These are phyloP conservation scores for Vitis hybrid DNA, from an alignment of 177 flowering plant genomes.

Conservation along the genomic window DNA sequence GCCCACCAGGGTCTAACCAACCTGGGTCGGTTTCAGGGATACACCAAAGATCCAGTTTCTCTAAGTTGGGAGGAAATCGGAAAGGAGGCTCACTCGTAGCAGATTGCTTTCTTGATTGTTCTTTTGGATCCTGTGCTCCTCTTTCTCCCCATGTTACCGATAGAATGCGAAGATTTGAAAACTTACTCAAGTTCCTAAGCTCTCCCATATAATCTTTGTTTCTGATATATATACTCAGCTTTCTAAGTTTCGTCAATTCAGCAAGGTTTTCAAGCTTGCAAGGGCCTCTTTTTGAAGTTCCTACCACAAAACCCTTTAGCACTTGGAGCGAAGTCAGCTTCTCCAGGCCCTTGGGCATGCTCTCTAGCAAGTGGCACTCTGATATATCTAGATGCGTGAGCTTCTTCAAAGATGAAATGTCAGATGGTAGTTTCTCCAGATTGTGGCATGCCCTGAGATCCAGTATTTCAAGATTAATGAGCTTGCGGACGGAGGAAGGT, in stretches of 20 bases:
- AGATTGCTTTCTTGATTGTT: no score
- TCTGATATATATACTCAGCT: constrained; percentile 19
- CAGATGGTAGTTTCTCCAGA: constrained; percentile 23
- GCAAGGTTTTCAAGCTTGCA: constrained; percentile 17
- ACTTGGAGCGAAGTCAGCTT: constrained; percentile 30
- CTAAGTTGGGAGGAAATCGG: no score
- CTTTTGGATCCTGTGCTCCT: no score
- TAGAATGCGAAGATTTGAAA: constrained; percentile 8
- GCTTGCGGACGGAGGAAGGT: constrained; percentile 20
- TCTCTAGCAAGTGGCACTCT: constrained; percentile 37
- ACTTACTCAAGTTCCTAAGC: neutral
- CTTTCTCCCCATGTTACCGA: constrained; percentile 28
- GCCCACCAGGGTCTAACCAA: constrained; percentile 16
- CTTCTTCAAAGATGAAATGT: constrained; percentile 18
- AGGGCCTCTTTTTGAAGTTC: neutral
- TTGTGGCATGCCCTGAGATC: constrained; percentile 42
- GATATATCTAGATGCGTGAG: constrained; percentile 46
- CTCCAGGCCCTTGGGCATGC: constrained; percentile 32
- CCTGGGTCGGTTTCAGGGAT: constrained; percentile 15
- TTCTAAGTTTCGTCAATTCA: constrained; percentile 17
- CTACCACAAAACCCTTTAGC: constrained; percentile 47
- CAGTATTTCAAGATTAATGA: constrained; percentile 23
- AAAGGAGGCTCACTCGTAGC: no score
- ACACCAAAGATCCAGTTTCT: constrained; percentile 36
- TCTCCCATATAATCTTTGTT: neutral